A percentile compares a stretch with the other conserved stretches of the same genome.
These are phyloP conservation scores for Discostella pseudostelligera DNA, from an alignment of 108 stramenopile genomes.

Conservation along the genomic window DNA sequence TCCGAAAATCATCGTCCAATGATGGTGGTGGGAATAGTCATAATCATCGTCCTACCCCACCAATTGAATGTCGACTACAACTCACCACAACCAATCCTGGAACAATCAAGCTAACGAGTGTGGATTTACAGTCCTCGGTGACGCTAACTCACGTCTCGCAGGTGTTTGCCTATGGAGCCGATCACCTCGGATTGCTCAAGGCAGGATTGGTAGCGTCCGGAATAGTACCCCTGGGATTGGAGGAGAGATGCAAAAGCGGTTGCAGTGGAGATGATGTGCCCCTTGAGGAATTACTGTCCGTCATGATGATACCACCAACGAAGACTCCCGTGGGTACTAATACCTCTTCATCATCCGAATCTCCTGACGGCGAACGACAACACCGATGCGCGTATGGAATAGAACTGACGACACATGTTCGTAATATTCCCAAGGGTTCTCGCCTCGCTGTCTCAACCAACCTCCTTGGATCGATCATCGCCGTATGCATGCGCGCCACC, in stretches of 20 bases:
- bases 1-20: constrained; percentile 14
- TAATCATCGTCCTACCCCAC: constrained; percentile 33
- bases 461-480: constrained; percentile 59
- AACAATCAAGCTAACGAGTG: constrained; percentile 40
- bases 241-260: constrained; percentile 11
- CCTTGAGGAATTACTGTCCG: constrained; percentile 40
- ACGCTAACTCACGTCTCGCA: constrained; percentile 55
- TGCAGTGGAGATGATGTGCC: constrained; percentile 18
- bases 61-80: constrained; percentile 53
- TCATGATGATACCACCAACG: constrained; percentile 23
- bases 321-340: neutral
- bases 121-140: constrained; percentile 50
- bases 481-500: constrained; percentile 63
- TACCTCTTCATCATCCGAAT: too few species aligned
- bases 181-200: constrained; percentile 59
- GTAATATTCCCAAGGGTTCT: constrained; percentile 65
- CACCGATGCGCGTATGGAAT: constrained; percentile 37
- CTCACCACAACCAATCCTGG: constrained; percentile 46
- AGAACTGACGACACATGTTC: constrained; percentile 53
- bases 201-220: constrained; percentile 63
- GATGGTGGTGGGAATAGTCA: neutral
- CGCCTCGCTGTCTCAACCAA: constrained; percentile 65
- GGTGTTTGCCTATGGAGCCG: constrained; percentile 57
- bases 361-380: neutral
- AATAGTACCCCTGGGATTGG: constrained; percentile 55